Percentiles rank a stretch among this genome's conserved stretches.
Conservation (phyloP, 2,329 filamentous ascomycete genomes). For the Aspergillus quadrilineatus region DNA sequence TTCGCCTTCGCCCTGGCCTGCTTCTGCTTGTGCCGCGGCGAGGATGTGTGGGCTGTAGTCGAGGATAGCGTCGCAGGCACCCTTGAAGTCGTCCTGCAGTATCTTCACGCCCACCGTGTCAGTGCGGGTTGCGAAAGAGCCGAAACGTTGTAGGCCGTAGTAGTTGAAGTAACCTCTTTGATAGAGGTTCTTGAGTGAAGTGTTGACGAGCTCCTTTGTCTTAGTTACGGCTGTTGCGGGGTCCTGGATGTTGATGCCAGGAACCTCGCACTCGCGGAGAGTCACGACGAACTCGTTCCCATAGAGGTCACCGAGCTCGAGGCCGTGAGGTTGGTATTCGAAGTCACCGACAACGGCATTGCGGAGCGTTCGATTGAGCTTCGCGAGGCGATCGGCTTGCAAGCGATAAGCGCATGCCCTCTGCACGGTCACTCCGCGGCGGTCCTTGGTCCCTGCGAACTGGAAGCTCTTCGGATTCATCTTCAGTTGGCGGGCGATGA, state of each 20-base stretch:
- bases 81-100: conserved; percentile 75
- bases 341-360: conserved; percentile 74
- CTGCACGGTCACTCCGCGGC: conserved; percentile 81
- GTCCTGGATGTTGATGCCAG: conserved; percentile 39
- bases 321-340: conserved; percentile 66
- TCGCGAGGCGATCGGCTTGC: conserved; percentile 62
- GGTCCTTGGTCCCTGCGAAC: conserved; percentile 89
- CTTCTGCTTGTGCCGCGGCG: conserved; percentile 53
- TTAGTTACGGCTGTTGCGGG: conserved; percentile 49
- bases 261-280: conserved; percentile 76
- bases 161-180: conserved; percentile 91
- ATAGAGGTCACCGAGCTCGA: conserved; percentile 77
- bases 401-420: conserved; percentile 68
- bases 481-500: conserved; percentile 71
- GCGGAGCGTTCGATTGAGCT: conserved; percentile 61
- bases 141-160: conserved; percentile 95
- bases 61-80: conserved; percentile 75
- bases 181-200: conserved; percentile 65
- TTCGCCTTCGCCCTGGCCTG: conserved; percentile 31
- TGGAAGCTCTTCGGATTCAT: conserved; percentile 67
- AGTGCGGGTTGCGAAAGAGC: conserved; percentile 81
- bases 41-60: conserved; percentile 67
- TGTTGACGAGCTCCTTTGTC: conserved; percentile 49
- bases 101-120: conserved; percentile 83
- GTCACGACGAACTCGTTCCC: conserved; percentile 95